A percentile compares a stretch with the other conserved stretches of the same genome.
phyloP scores from a whole-genome alignment of 305 asterid genomes.

The Solanum chacoense region DNA sequence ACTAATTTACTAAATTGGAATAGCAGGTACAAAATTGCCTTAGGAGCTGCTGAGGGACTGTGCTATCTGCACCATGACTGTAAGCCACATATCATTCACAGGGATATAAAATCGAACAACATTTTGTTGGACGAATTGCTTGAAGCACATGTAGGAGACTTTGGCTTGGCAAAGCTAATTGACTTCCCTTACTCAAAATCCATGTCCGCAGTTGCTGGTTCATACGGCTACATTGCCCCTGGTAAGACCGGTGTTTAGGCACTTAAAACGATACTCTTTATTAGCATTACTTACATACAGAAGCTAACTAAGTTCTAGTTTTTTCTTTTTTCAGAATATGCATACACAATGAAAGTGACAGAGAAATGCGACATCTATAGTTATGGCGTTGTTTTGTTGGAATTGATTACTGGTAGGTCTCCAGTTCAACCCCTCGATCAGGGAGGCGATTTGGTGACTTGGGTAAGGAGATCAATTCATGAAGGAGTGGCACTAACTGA shows the following conservation, averaged over 20 bases:
- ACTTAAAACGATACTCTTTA: background rate
- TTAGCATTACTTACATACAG: background rate
- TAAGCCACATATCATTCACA: constrained; percentile 71
- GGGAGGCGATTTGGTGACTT: constrained; percentile 74
- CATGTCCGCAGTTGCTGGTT: constrained; percentile 91
- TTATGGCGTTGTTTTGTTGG: constrained; percentile 76
- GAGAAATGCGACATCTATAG: constrained; percentile 87
- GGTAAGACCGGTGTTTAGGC: constrained; percentile 25
- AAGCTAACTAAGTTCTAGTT: background rate
- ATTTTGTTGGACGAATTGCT: constrained; percentile 61
- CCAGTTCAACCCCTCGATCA: constrained; percentile 83
- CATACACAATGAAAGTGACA: constrained; percentile 89
- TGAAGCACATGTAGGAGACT: constrained; percentile 83
- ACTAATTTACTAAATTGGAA: constrained; percentile 51
- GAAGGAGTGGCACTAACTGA: constrained; percentile 25
- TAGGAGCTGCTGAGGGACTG: constrained; percentile 83
- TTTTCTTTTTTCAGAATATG: constrained; percentile 50
- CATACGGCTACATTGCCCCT: constrained; percentile 89
- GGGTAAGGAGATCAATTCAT: constrained; percentile 55
- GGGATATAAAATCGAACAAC: constrained; percentile 79
- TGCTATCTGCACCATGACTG: constrained; percentile 73
- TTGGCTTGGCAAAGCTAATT: constrained; percentile 75
- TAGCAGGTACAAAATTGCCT: constrained; percentile 52
- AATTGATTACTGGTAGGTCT: constrained; percentile 64
- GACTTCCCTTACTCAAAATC: constrained; percentile 64